phyloP scores from a whole-genome alignment of 2,329 filamentous ascomycete genomes.

The Ilyonectria destructans region DNA sequence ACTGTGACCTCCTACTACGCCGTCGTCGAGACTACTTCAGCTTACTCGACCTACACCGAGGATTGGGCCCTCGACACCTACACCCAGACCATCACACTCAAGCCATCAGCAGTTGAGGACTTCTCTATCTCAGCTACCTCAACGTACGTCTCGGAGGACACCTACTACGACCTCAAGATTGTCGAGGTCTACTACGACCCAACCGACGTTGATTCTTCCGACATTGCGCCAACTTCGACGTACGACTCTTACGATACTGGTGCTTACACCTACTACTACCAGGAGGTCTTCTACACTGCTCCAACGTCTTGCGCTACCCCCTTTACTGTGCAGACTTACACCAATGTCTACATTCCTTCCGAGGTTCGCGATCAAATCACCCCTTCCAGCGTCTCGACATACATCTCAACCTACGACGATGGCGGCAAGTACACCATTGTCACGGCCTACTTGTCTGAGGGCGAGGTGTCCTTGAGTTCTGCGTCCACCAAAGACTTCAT shows the following conservation, averaged over 20 bases:
- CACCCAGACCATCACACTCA: constrained; percentile 31
- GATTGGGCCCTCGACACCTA: constrained; percentile 25
- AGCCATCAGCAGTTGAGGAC: constrained; percentile 29
- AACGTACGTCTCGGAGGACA: constrained; percentile 24
- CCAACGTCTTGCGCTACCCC: constrained; percentile 49
- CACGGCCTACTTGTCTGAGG: constrained; percentile 33
- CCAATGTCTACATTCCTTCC: constrained; percentile 29
- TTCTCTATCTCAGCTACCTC: constrained; percentile 10
- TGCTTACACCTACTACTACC: constrained; percentile 35
- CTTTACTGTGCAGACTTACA: constrained; percentile 45
- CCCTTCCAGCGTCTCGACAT: constrained; percentile 22
- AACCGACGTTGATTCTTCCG: constrained; percentile 25
- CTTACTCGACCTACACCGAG: constrained; percentile 19
- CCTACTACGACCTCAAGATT: constrained; percentile 38
- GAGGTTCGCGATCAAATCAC: constrained; percentile 29
- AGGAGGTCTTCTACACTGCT: constrained; percentile 45
- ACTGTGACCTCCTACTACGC: constrained; percentile 42
- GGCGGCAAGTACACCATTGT: constrained; percentile 34
- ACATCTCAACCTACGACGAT: constrained; percentile 9
- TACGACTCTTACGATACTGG: constrained; percentile 15
- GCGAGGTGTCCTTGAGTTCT: constrained; percentile 29
- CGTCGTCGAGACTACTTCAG: constrained; percentile 25
- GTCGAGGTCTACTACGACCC: constrained; percentile 35
- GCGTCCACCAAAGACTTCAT: constrained; percentile 27
- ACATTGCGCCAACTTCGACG: constrained; percentile 28